phyloP scores from a whole-genome alignment of 345 rosid species.

The Trapa bicornis region DNA sequence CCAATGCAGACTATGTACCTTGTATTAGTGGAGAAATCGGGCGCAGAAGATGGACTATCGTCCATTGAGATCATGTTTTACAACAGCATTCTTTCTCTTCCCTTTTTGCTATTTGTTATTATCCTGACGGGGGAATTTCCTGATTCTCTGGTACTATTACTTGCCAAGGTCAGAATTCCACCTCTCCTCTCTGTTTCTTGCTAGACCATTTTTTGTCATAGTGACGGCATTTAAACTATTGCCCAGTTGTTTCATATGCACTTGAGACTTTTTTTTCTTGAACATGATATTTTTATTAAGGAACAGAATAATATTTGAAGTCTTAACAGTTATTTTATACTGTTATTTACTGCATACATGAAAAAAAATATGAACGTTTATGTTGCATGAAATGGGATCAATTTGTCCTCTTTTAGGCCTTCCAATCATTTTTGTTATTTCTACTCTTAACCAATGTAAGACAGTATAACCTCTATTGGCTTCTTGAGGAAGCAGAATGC shows the following conservation, averaged over 20 bases:
- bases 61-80: conserved; percentile 90
- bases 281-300: neutral
- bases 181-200: conserved; percentile 1
- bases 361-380: neutral
- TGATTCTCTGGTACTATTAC: conserved; percentile 46
- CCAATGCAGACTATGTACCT: conserved; percentile 90
- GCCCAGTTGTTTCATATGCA: neutral
- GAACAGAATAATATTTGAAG: neutral
- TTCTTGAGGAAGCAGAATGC: neutral
- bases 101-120: conserved; percentile 67
- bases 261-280: neutral
- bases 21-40: conserved; percentile 87
- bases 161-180: conserved; percentile 65
- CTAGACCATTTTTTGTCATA: neutral
- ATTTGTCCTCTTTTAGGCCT: neutral
- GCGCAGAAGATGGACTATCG: conserved; percentile 93
- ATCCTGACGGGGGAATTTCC: conserved; percentile 82
- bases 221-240: neutral
- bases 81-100: conserved; percentile 88
- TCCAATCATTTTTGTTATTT: neutral
- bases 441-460: neutral
- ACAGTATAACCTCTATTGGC: neutral
- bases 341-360: neutral
- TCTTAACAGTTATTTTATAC: neutral
- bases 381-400: neutral